Evolutionary conservation across 768 basidiomycete genomes (phyloP).

Genomic region (Suillus weaverae): DNA sequence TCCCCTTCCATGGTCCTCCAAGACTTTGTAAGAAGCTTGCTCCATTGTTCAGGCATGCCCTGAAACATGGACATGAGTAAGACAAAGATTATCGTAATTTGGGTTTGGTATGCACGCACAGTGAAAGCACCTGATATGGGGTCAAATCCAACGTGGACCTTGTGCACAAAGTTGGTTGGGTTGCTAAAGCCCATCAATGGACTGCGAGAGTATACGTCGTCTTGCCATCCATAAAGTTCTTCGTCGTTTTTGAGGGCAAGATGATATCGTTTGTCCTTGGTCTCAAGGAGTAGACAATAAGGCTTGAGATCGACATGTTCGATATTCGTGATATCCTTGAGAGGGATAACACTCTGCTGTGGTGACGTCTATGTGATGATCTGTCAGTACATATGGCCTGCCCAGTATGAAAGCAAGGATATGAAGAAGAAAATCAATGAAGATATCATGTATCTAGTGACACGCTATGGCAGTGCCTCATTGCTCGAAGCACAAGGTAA

Average conservation of each 20-base stretch:
- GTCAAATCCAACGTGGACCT: slow-evolving; percentile 98
- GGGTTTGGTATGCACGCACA: slow-evolving; percentile 44
- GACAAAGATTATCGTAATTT: slow-evolving; percentile 1
- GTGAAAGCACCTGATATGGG: slow-evolving; percentile 93
- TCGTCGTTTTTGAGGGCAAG: slow-evolving; percentile 90
- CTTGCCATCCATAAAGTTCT: slow-evolving; percentile 98
- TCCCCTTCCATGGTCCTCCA: not conserved
- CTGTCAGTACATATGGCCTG: slow-evolving; percentile 7
- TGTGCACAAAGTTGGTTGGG: slow-evolving; percentile 98
- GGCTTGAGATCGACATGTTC: slow-evolving; percentile 94
- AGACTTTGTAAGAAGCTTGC: slow-evolving; percentile 92
- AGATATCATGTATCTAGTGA: no score
- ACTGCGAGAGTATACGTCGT: slow-evolving; percentile 91
- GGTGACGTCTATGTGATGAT: slow-evolving; percentile 44
- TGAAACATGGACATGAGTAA: slow-evolving; percentile 26
- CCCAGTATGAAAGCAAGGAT: not conserved
- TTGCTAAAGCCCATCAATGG: slow-evolving; percentile 92
- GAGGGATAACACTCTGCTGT: slow-evolving; percentile 58
- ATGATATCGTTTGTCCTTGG: slow-evolving; percentile 79
- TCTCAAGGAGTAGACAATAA: slow-evolving; percentile 87
- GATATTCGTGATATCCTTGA: slow-evolving; percentile 82
- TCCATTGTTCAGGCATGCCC: slow-evolving; percentile 99
- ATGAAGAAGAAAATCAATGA: not conserved
- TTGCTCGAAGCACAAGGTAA: slow-evolving; percentile 1
- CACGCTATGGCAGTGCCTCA: not conserved